Evolutionary conservation across 2,329 filamentous ascomycete species (phyloP).

Genomic region (Dactylella cylindrospora): DNA sequence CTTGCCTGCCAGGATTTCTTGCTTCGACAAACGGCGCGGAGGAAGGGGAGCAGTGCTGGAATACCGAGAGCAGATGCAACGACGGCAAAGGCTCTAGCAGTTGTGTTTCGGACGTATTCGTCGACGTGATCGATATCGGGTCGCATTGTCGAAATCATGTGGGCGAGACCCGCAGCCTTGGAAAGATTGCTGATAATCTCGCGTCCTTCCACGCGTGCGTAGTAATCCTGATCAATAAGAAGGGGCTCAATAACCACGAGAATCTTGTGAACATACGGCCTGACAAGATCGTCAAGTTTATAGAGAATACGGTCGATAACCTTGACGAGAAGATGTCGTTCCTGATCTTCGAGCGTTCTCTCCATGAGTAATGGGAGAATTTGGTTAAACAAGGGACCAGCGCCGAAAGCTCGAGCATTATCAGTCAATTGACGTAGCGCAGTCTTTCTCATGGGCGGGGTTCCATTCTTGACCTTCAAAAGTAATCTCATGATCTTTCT

Average conservation of each 20-base stretch:
- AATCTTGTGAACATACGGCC: constrained; percentile 97
- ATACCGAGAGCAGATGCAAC: constrained; percentile 96
- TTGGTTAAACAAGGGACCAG: constrained; percentile 92
- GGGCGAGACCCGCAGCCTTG: constrained; percentile 92
- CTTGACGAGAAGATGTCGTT: constrained; percentile 96
- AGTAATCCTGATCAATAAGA: constrained; percentile 98
- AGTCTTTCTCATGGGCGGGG: constrained; percentile 97
- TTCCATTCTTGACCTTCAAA: constrained; percentile 98
- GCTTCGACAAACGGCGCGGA: constrained; percentile 91
- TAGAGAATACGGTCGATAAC: constrained; percentile 98
- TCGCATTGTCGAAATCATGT: constrained; percentile 99
- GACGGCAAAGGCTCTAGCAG: constrained; percentile 92
- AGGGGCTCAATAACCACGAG: constrained; percentile 98
- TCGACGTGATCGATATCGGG: constrained; percentile 98
- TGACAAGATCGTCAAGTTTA: constrained; percentile 94
- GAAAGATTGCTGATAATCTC: constrained; percentile 98
- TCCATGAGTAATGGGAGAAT: constrained; percentile 97
- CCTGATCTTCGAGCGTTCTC: constrained; percentile 94
- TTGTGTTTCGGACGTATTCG: constrained; percentile 97
- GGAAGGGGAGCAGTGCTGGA: constrained; percentile 88
- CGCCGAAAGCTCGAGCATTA: constrained; percentile 93
- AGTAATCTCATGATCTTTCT: constrained; percentile 97
- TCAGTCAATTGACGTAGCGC: constrained; percentile 95
- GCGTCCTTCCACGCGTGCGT: constrained; percentile 93
- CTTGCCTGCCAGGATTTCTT: constrained; percentile 99